phyloP scores from a whole-genome alignment of 345 rosid genomes.

The Acer saccharum region DNA sequence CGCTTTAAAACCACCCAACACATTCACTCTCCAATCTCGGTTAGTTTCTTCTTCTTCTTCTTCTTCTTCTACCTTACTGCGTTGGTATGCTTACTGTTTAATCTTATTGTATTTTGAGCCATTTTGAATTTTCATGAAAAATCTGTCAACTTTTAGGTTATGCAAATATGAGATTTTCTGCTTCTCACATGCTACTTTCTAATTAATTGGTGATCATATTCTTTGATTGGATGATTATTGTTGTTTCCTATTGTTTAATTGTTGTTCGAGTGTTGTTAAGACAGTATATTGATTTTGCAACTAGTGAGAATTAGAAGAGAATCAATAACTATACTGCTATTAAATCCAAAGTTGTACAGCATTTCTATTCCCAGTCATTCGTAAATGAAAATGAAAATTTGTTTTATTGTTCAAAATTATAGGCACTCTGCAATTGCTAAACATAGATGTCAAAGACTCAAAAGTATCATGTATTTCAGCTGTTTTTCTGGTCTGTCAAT shows the following conservation, averaged over 20 bases:
- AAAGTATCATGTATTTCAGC: not conserved
- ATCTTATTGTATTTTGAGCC: not conserved
- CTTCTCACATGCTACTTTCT: not conserved
- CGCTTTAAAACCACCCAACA: not conserved
- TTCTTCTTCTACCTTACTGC: not conserved
- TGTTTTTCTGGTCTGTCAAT: not conserved
- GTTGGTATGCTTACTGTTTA: not conserved
- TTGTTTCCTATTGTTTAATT: not conserved
- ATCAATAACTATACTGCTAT: not conserved
- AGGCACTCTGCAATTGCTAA: not conserved
- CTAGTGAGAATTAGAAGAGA: not conserved
- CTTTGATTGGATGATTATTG: not conserved
- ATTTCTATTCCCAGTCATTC: too few relatives aligned
- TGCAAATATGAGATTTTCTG: not conserved
- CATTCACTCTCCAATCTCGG: not conserved
- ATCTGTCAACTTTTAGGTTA: not conserved
- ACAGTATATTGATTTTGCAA: not conserved
- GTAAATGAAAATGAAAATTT: not conserved
- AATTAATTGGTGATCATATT: not conserved
- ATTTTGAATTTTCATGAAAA: not conserved
- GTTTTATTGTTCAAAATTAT: not conserved
- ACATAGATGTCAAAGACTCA: too few relatives aligned
- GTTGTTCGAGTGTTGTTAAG: not conserved
- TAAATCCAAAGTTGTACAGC: too few relatives aligned
- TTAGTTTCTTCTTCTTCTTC: not conserved